Conservation (phyloP, 768 basidiomycete genomes). For the Podaxis carcinomalis region DNA sequence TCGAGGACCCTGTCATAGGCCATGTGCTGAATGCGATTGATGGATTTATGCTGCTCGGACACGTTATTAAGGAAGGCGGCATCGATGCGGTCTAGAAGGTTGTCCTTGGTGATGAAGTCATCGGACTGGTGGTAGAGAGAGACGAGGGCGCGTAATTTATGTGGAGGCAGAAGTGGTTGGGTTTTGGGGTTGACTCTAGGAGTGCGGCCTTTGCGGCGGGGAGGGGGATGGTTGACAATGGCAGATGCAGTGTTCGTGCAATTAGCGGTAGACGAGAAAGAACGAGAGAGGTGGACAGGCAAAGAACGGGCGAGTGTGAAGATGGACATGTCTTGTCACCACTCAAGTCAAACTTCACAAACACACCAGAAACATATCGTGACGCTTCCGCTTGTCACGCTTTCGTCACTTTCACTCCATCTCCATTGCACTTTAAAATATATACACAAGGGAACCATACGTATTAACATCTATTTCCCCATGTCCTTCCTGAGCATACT, state of each 20-base stretch:
- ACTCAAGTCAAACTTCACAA: too few species aligned
- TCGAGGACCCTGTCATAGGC: conserved; percentile 18
- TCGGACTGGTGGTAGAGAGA: conserved; percentile 75
- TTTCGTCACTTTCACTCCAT: neutral
- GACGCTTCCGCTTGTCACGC: too few species aligned
- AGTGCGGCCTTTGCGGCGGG: conserved; percentile 7
- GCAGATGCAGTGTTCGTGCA: neutral
- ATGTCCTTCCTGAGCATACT: conserved; percentile 50
- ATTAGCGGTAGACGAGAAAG: neutral
- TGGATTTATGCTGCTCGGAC: neutral
- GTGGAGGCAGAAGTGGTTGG: conserved; percentile 40
- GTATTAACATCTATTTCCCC: neutral
- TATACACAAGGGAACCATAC: neutral
- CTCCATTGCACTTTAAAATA: neutral
- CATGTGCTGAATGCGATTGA: conserved; percentile 13
- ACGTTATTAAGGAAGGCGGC: conserved; percentile 43
- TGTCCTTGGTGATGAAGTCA: conserved; percentile 67
- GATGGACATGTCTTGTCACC: conserved; percentile 1
- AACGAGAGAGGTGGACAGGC: neutral
- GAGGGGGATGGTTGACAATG: neutral
- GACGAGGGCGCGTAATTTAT: conserved; percentile 69
- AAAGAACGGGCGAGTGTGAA: neutral
- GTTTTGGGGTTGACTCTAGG: conserved; percentile 18
- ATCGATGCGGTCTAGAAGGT: conserved; percentile 61
- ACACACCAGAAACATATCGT: too few species aligned